Evolutionary conservation across 441 rosid species (phyloP).

Genomic region (Geranium incanum): DNA sequence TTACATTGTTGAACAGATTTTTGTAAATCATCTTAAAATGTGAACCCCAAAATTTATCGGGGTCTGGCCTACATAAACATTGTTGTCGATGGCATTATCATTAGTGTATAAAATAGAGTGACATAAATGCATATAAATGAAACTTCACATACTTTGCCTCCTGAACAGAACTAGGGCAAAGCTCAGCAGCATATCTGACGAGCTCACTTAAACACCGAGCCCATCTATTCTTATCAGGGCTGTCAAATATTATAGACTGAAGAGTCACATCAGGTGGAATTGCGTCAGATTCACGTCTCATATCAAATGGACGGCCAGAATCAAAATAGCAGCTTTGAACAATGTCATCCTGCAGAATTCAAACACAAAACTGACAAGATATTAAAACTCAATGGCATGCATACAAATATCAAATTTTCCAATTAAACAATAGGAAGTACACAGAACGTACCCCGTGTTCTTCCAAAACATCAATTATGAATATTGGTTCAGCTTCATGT

Average conservation of each 20-base stretch:
- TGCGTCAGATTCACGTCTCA: conserved; percentile 79
- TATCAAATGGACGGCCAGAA: conserved; percentile 89
- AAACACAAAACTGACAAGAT: conserved; percentile 19
- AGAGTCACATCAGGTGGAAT: conserved; percentile 94
- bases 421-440: conserved; percentile 13
- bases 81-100: neutral
- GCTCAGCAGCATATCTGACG: conserved; percentile 89
- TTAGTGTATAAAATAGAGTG: neutral
- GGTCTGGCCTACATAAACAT: neutral
- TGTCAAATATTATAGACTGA: conserved; percentile 90
- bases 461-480: conserved; percentile 89
- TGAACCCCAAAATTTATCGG: neutral
- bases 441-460: conserved; percentile 74
- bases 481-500: conserved; percentile 82
- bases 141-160: conserved; percentile 72
- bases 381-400: conserved; percentile 13
- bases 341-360: conserved; percentile 76
- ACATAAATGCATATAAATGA: neutral
- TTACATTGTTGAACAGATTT: neutral
- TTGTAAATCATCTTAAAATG: neutral
- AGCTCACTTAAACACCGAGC: conserved; percentile 97
- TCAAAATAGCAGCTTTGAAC: conserved; percentile 98
- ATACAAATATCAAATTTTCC: conserved; percentile 13
- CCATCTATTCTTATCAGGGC: conserved; percentile 98
- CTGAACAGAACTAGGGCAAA: conserved; percentile 92